Evolutionary conservation across 2,329 filamentous ascomycete genomes (phyloP).

Genomic region (Colletotrichum aenigma): DNA sequence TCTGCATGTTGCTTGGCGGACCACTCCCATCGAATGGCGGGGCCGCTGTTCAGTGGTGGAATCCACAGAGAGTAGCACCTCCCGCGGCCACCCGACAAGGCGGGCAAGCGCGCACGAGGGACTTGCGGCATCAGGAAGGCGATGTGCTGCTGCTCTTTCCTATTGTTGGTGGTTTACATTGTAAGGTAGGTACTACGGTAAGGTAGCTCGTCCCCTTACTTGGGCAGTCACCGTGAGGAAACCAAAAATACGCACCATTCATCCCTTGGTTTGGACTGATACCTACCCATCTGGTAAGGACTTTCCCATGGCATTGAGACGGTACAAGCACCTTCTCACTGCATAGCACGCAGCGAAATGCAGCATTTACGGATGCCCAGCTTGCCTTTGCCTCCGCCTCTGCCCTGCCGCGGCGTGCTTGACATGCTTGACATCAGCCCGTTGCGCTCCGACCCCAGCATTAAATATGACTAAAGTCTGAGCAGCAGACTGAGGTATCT

Average conservation of each 20-base stretch:
- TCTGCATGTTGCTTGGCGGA: slow-evolving; percentile 1
- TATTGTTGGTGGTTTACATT: background rate
- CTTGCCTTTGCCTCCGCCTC: background rate
- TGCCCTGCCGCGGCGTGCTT: background rate
- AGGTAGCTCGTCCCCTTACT: background rate
- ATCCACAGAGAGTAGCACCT: slow-evolving; percentile 4
- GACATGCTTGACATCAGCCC: background rate
- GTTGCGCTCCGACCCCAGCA: slow-evolving; percentile 9
- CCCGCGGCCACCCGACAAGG: slow-evolving; percentile 6
- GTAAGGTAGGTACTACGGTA: background rate
- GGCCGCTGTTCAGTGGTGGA: background rate
- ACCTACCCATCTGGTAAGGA: background rate
- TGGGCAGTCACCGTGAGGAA: background rate
- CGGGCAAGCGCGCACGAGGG: slow-evolving; percentile 8
- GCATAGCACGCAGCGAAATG: background rate
- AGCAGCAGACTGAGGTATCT: background rate
- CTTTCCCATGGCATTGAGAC: background rate
- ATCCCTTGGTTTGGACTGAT: background rate
- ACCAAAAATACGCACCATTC: background rate
- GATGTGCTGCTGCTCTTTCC: background rate
- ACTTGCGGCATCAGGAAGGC: slow-evolving; percentile 16
- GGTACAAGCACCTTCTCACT: background rate
- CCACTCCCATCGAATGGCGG: background rate
- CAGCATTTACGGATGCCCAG: background rate
- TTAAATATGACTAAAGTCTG: background rate